A percentile compares a stretch with the other conserved stretches of the same genome.
Conservation (phyloP, 2,329 filamentous ascomycete species). For the Phaeosphaeria sp. region DNA sequence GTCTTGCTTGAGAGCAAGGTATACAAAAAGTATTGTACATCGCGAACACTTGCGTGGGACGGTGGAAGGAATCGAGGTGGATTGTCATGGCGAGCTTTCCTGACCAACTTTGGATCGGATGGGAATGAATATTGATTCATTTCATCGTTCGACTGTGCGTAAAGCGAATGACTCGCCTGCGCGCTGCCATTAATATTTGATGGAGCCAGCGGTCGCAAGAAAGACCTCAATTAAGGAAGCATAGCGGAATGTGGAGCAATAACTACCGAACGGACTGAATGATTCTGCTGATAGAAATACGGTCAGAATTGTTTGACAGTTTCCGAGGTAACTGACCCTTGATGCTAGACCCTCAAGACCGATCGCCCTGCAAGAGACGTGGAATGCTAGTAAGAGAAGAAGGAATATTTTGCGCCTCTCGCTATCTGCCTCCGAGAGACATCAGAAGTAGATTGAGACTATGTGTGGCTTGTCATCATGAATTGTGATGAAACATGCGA, state of each 20-base stretch:
- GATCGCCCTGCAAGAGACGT: too few species aligned
- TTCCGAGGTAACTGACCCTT: too few species aligned
- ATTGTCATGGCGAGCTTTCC: neutral
- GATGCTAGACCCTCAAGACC: too few species aligned
- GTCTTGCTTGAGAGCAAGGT: slow-evolving; percentile 21
- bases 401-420: too few species aligned
- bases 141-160: neutral
- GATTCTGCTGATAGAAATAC: neutral
- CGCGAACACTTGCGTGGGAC: neutral
- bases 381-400: too few species aligned
- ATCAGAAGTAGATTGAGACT: neutral
- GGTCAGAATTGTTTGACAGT: neutral
- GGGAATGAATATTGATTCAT: slow-evolving; percentile 1
- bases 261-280: too few species aligned
- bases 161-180: neutral
- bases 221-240: neutral
- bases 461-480: neutral
- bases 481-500: neutral
- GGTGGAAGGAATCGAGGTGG: neutral
- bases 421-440: too few species aligned
- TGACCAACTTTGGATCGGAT: neutral
- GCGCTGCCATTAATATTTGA: neutral
- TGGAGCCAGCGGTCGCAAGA: neutral
- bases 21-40: slow-evolving; percentile 30
- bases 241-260: neutral